Evolutionary conservation across 495 filamentous ascomycete species (phyloP), one percentile per base, ranked within the genome.

Genomic region (Parathielavia hyrcaniae): DNA sequence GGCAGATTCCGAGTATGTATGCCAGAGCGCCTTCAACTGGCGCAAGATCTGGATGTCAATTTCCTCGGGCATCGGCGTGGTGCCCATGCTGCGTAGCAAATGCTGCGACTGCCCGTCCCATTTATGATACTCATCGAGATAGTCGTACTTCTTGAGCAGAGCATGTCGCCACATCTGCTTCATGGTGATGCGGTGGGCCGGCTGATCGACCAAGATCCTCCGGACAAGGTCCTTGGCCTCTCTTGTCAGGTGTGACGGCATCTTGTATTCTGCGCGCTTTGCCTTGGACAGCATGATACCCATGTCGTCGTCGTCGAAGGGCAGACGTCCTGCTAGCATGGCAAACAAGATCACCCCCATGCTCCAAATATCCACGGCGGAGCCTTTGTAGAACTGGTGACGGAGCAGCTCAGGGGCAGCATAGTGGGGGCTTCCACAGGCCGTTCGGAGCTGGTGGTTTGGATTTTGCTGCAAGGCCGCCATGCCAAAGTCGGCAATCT

Each of bases 401-500:
- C 80, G 75, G 26, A 96, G 84, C 46, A 99, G 82, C 68, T 99
- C 93, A 0, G 93, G 93, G 1, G 93, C 90, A 4, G 90, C 91
- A 64, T 97, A 97, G 71, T 97, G 93, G 5, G 92, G 92, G 58
- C 95, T 97, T 43, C 93, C 93, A 65, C 93, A 99, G 2, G 91
- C 89, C 0, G 92, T 96, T 39, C 79, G 85, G 38, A 99, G 77
- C 71, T 82, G 83, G 61, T 88, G 82, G 23, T 79, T 81, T 11
- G 76, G 75, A 14, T 78, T 75, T 30, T 95, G 92, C 61, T 97
- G 92, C 32, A 97, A 73, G 13, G 90, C 91, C 17, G 95, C 93
- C 90, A 99, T 96, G 17, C 93, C 92, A 70, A 97, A 99, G 70
- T 99, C 93, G 35, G 89, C 91, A 39, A 99, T 82, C 71, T 97